phyloP scores from a whole-genome alignment of 768 basidiomycete genomes.

The Holtermanniella nyarrowii region DNA sequence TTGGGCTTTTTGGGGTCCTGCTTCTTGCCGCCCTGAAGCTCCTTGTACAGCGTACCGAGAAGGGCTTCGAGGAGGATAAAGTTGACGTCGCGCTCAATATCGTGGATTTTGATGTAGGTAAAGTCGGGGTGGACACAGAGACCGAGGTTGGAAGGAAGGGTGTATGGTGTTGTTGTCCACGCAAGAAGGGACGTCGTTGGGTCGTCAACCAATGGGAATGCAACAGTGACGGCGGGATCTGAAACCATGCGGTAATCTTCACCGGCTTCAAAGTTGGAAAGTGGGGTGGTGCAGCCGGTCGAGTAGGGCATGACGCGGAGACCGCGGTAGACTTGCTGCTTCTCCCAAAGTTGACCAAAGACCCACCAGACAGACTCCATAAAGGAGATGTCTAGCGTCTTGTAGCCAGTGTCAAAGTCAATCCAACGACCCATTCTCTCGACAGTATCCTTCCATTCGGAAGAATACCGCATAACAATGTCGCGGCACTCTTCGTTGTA shows the following conservation, averaged over 20 bases:
- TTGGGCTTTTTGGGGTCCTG: constrained; percentile 81
- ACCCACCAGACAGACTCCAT: constrained; percentile 99
- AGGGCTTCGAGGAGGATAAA: constrained; percentile 86
- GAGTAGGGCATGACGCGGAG: constrained; percentile 97
- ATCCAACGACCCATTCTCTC: constrained; percentile 99
- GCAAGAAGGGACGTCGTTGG: constrained; percentile 79
- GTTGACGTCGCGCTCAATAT: constrained; percentile 70
- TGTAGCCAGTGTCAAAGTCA: constrained; percentile 99
- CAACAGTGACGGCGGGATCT: constrained; percentile 88
- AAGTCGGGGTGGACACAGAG: constrained; percentile 94
- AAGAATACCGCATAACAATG: constrained; percentile 94
- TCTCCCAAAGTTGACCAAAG: constrained; percentile 85
- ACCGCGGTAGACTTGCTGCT: constrained; percentile 83
- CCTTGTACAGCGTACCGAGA: constrained; percentile 77
- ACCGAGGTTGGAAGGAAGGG: constrained; percentile 85
- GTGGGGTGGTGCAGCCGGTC: constrained; percentile 84
- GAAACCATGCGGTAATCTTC: constrained; percentile 82
- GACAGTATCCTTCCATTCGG: constrained; percentile 88
- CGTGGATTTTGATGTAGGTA: constrained; percentile 93
- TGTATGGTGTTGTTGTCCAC: constrained; percentile 99
- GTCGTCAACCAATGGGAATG: constrained; percentile 89
- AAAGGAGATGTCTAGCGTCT: constrained; percentile 81
- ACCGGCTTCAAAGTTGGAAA: constrained; percentile 96
- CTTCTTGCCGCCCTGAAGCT: constrained; percentile 35
- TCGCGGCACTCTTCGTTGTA: constrained; percentile 95